Conservation (phyloP, 345 rosid genomes). For the Citrus reticulata region DNA sequence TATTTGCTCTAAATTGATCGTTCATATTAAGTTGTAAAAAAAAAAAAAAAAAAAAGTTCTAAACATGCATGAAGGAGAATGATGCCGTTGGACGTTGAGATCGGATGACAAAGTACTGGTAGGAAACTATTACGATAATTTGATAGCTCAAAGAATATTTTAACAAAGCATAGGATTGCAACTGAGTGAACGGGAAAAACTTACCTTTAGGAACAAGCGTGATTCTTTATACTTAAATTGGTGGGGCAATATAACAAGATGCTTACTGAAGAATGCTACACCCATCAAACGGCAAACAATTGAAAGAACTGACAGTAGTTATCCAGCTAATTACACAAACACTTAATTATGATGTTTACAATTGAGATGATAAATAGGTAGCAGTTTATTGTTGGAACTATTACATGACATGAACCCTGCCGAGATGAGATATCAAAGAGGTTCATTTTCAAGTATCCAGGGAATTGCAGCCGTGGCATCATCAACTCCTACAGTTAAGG, state of each 20-base stretch:
- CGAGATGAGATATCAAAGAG: constrained; percentile 10
- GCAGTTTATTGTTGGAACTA: neutral
- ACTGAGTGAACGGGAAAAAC: no score
- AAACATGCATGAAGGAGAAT: no score
- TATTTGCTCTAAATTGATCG: no score
- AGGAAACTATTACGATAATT: no score
- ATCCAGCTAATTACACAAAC: neutral
- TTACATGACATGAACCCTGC: neutral
- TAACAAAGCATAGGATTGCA: no score
- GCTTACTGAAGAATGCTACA: neutral
- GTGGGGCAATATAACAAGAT: neutral
- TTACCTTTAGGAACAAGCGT: no score
- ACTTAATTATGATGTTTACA: neutral
- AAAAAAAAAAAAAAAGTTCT: no score
- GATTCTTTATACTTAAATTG: no score
- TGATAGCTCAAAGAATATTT: no score
- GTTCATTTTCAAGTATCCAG: constrained; percentile 15
- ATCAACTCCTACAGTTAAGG: constrained; percentile 20
- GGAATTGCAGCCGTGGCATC: neutral
- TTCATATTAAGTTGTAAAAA: no score
- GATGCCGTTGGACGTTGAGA: no score
- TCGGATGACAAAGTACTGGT: no score
- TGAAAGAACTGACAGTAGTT: neutral
- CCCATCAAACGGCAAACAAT: neutral
- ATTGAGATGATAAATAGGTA: neutral